A percentile compares a stretch with the other conserved stretches of the same genome.
phyloP scores from a whole-genome alignment of 2,329 filamentous ascomycete genomes.

The Proliferodiscus dingleyae region DNA sequence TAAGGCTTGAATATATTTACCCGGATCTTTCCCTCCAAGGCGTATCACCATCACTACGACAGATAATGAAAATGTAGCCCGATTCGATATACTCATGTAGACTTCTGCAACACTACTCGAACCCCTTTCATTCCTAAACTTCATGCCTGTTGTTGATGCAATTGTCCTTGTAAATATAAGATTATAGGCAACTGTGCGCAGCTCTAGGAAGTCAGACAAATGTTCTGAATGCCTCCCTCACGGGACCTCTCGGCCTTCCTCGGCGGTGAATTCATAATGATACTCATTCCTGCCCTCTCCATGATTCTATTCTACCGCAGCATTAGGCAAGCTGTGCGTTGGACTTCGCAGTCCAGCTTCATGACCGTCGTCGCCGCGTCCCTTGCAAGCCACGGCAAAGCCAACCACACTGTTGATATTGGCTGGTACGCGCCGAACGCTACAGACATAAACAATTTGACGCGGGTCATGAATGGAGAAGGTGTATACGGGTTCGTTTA shows the following conservation, averaged over 20 bases:
- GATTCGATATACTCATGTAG: no score
- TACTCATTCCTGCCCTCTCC: constrained; percentile 12
- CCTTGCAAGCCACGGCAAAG: constrained; percentile 13
- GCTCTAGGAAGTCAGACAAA: no score
- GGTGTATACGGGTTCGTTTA: constrained; percentile 73
- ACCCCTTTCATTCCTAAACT: no score
- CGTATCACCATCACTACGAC: no score
- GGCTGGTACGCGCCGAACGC: constrained; percentile 54
- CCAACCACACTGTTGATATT: constrained; percentile 19
- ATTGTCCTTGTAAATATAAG: no score
- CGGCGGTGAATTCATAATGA: constrained; percentile 13
- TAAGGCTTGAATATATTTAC: no score
- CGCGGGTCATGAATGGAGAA: constrained; percentile 48
- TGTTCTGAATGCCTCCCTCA: constrained; percentile 23
- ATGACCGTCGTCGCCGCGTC: constrained; percentile 21
- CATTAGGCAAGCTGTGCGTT: constrained; percentile 18
- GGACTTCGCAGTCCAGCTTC: constrained; percentile 13
- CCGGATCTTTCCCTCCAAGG: no score
- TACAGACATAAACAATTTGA: constrained; percentile 57
- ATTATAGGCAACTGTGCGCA: no score
- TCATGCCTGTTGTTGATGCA: no score
- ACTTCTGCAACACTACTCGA: no score
- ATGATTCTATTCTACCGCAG: constrained; percentile 15
- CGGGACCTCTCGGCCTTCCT: constrained; percentile 1
- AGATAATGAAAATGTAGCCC: no score